Percentiles rank a stretch among this genome's conserved stretches.
These are phyloP conservation scores for Ophiostoma australiae DNA, from an alignment of 2,329 filamentous ascomycete genomes.

Conservation along the genomic window DNA sequence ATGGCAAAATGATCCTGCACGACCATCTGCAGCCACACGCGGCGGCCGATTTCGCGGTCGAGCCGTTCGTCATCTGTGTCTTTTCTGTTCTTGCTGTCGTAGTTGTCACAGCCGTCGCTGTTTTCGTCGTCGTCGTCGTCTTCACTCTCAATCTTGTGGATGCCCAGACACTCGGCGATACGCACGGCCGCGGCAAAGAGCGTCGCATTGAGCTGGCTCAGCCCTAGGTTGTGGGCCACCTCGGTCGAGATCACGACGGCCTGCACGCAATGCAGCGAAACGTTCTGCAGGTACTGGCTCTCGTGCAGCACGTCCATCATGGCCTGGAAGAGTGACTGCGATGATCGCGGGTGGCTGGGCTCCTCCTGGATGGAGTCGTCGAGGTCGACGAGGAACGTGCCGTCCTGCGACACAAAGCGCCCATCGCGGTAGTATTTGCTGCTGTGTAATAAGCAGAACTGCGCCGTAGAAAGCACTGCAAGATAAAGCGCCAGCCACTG, in stretches of 20 bases:
- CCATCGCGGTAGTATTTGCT: slow-evolving; percentile 20
- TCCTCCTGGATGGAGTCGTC: slow-evolving; percentile 14
- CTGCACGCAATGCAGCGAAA: slow-evolving; percentile 35
- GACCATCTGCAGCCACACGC: slow-evolving; percentile 38
- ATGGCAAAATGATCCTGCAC: slow-evolving; percentile 38
- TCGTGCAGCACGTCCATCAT: slow-evolving; percentile 36
- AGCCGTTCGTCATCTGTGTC: slow-evolving; percentile 21
- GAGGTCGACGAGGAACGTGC: slow-evolving; percentile 15
- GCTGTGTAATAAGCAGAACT: slow-evolving; percentile 30
- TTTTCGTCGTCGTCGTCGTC: background rate
- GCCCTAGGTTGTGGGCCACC: slow-evolving; percentile 37
- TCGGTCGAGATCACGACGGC: slow-evolving; percentile 38
- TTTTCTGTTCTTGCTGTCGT: slow-evolving; percentile 23
- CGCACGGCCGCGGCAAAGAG: slow-evolving; percentile 36
- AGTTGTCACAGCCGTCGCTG: background rate
- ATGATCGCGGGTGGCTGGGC: slow-evolving; percentile 21
- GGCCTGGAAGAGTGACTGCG: slow-evolving; percentile 30
- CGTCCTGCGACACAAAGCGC: slow-evolving; percentile 11
- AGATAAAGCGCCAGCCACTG: slow-evolving; percentile 33
- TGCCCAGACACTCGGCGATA: slow-evolving; percentile 32
- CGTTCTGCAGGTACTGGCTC: slow-evolving; percentile 33
- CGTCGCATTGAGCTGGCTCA: slow-evolving; percentile 34
- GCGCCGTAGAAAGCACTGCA: slow-evolving; percentile 28
- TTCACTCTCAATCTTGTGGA: slow-evolving; percentile 28
- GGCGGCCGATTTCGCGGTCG: slow-evolving; percentile 35